Percentiles rank a stretch among this genome's conserved stretches.
Evolutionary conservation across 75 land plant genomes (phyloP).

Genomic region (Picea glauca): DNA sequence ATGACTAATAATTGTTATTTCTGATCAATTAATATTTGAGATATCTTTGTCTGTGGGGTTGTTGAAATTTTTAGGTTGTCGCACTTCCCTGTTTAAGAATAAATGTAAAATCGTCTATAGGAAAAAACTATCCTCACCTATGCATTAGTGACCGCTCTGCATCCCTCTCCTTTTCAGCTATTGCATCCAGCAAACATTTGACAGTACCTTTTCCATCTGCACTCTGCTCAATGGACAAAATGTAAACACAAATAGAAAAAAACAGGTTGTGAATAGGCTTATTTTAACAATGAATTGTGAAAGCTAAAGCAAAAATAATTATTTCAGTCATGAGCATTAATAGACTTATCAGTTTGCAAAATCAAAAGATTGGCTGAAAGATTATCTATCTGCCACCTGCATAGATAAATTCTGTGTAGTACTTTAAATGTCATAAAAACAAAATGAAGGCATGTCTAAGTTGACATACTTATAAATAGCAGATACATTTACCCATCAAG

Average conservation of each 20-base stretch:
- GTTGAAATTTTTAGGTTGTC: too few relatives aligned
- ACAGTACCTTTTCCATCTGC: constrained; percentile 38
- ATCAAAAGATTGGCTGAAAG: neutral
- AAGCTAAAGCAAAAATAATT: neutral
- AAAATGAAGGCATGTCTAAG: neutral
- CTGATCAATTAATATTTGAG: too few relatives aligned
- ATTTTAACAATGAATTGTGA: neutral
- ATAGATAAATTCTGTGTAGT: neutral
- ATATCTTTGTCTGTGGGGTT: too few relatives aligned
- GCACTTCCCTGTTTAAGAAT: too few relatives aligned
- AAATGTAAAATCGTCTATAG: too few relatives aligned
- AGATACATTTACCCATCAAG: too few relatives aligned
- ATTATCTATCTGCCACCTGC: neutral
- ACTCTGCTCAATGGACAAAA: constrained; percentile 11
- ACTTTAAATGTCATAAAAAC: neutral
- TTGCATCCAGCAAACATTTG: constrained; percentile 44
- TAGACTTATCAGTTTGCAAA: neutral
- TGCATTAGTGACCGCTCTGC: constrained; percentile 68
- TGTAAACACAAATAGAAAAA: neutral
- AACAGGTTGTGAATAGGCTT: neutral
- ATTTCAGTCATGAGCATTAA: neutral
- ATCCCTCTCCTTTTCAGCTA: constrained; percentile 45
- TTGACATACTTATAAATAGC: neutral
- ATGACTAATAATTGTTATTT: too few relatives aligned
- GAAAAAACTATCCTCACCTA: constrained; percentile 20